phyloP scores from a whole-genome alignment of 805 yeast species.

The Metschnikowia cubensis region DNA sequence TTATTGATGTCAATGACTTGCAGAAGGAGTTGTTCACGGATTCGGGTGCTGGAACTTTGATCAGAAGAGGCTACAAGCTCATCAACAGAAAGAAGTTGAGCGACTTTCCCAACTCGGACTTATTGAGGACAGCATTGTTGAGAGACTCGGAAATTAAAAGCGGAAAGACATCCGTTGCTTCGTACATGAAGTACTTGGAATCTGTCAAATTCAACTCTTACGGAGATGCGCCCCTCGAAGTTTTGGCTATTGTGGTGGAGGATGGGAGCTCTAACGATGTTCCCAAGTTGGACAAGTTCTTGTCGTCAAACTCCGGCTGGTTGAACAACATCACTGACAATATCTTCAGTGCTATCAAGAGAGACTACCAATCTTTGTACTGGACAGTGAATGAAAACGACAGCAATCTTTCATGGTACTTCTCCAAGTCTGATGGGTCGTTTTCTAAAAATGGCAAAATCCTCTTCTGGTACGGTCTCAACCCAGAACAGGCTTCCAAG shows the following conservation, averaged over 20 bases:
- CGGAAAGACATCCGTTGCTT: conserved; percentile 71
- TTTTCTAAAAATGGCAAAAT: conserved; percentile 84
- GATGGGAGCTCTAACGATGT: conserved; percentile 36
- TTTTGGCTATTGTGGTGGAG: conserved; percentile 75
- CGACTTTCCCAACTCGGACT: conserved; percentile 71
- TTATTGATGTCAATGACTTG: conserved; percentile 88
- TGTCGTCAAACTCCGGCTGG: conserved; percentile 91
- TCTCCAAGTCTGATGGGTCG: conserved; percentile 90
- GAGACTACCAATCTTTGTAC: conserved; percentile 68
- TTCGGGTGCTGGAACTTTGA: conserved; percentile 98
- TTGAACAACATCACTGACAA: conserved; percentile 95
- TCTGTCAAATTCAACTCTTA: conserved; percentile 63
- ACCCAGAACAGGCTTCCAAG: conserved; percentile 56
- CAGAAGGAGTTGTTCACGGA: conserved; percentile 98
- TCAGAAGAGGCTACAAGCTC: conserved; percentile 94
- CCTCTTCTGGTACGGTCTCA: conserved; percentile 92
- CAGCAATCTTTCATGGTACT: conserved; percentile 87
- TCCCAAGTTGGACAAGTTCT: conserved; percentile 77
- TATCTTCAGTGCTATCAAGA: conserved; percentile 75
- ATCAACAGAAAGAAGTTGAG: conserved; percentile 62
- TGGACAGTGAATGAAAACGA: conserved; percentile 93
- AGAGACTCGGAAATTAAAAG: conserved; percentile 72
- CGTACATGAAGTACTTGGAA: conserved; percentile 73
- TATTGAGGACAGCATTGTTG: conserved; percentile 68
- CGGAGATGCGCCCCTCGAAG: conserved; percentile 96